These are phyloP conservation scores for Plasmodium vinckei DNA, from an alignment of 169 alveolate genomes.

Conservation along the genomic window DNA sequence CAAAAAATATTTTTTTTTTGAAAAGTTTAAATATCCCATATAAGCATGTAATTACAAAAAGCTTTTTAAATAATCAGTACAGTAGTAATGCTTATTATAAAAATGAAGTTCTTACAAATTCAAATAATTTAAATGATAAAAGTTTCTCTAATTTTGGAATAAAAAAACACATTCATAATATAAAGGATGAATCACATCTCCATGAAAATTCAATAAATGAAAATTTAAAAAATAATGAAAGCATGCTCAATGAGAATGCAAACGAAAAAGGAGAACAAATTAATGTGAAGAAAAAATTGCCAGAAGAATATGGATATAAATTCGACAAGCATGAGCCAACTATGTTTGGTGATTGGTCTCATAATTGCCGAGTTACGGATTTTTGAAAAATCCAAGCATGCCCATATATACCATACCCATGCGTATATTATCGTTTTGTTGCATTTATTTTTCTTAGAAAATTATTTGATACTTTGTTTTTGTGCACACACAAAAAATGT, in stretches of 20 bases:
- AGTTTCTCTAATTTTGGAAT: slow-evolving; percentile 14
- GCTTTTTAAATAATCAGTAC: background rate
- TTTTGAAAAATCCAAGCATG: slow-evolving; percentile 45
- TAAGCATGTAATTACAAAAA: slow-evolving; percentile 1
- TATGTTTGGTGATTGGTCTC: slow-evolving; percentile 88
- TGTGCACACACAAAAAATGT: background rate
- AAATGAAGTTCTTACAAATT: slow-evolving; percentile 2
- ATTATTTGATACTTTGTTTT: background rate
- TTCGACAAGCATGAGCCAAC: slow-evolving; percentile 87
- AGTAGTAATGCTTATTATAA: too few species aligned
- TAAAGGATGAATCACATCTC: background rate
- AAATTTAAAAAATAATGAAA: background rate
- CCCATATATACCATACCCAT: background rate
- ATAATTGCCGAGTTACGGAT: slow-evolving; percentile 86
- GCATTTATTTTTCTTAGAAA: background rate
- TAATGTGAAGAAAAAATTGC: background rate
- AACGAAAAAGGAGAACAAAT: slow-evolving; percentile 9
- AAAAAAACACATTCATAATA: background rate
- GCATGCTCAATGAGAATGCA: background rate
- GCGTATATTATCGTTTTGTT: background rate
- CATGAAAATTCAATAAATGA: background rate
- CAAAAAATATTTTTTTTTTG: too few species aligned
- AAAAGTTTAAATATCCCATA: too few species aligned
- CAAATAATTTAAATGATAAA: background rate
- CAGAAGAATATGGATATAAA: slow-evolving; percentile 81